phyloP scores from a whole-genome alignment of 495 filamentous ascomycete genomes.

The Xylaria palmicola region DNA sequence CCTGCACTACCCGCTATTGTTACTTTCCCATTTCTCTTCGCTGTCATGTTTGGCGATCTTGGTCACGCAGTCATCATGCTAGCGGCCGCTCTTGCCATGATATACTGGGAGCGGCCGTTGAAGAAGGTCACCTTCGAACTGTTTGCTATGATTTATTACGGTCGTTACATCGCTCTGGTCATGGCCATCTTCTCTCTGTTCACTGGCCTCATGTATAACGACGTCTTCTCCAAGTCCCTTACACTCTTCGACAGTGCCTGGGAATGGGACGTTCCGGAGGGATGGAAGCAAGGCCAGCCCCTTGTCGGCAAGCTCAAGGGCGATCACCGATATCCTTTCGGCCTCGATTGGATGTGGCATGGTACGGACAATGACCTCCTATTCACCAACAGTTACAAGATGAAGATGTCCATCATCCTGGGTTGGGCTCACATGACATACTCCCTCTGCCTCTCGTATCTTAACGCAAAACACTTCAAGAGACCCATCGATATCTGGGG shows the following conservation, averaged over 20 bases:
- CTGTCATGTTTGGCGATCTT: slow-evolving; percentile 98
- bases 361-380: slow-evolving; percentile 89
- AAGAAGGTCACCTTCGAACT: slow-evolving; percentile 91
- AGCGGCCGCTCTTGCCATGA: slow-evolving; percentile 78
- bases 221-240: slow-evolving; percentile 90
- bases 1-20: slow-evolving; percentile 91
- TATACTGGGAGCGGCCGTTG: slow-evolving; percentile 88
- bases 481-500: slow-evolving; percentile 91
- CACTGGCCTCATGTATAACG: slow-evolving; percentile 96
- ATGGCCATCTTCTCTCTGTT: slow-evolving; percentile 98
- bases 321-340: slow-evolving; percentile 87
- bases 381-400: slow-evolving; percentile 98
- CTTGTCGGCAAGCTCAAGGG: slow-evolving; percentile 64
- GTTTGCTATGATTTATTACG: slow-evolving; percentile 97
- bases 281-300: slow-evolving; percentile 56
- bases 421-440: slow-evolving; percentile 99
- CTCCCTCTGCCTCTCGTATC: slow-evolving; percentile 85
- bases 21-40: slow-evolving; percentile 97
- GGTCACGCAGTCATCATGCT: slow-evolving; percentile 90
- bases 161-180: slow-evolving; percentile 96
- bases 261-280: slow-evolving; percentile 68
- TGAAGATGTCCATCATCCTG: slow-evolving; percentile 97
- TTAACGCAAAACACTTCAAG: slow-evolving; percentile 94
- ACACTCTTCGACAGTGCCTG: slow-evolving; percentile 87
- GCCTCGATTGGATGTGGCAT: slow-evolving; percentile 96